Evolutionary conservation across 2,329 filamentous ascomycete genomes (phyloP).

Genomic region (Tolypocladium album): DNA sequence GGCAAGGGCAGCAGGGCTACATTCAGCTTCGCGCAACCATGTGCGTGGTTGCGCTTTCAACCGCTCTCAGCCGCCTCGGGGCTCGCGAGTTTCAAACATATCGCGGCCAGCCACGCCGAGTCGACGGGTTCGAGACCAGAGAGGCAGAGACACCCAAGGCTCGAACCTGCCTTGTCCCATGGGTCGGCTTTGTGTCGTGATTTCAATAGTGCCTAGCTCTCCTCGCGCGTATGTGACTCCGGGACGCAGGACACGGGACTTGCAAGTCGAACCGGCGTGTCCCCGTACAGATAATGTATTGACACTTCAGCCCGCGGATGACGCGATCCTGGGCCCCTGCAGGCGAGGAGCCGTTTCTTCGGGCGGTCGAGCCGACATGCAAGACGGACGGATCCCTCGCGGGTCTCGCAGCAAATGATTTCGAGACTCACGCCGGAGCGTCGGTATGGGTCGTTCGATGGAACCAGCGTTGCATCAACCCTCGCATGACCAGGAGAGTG

Average conservation of each 20-base stretch:
- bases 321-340: background rate
- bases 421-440: background rate
- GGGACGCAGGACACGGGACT: background rate
- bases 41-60: background rate
- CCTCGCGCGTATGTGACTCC: background rate
- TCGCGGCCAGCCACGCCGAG: background rate
- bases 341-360: background rate
- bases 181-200: background rate
- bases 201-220: background rate
- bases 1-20: background rate
- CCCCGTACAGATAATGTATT: background rate
- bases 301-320: background rate
- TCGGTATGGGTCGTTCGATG: background rate
- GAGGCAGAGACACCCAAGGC: background rate
- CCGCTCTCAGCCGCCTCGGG: background rate
- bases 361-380: background rate
- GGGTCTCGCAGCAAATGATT: background rate
- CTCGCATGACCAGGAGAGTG: background rate
- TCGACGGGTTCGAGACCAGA: background rate
- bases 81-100: background rate
- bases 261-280: background rate
- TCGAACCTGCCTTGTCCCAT: background rate
- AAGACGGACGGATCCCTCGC: background rate
- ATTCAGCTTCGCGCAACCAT: background rate
- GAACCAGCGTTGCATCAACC: background rate